A percentile compares a stretch with the other conserved stretches of the same genome.
phyloP scores from a whole-genome alignment of 164 flowering plant genomes.

The Berberis vulgaris region DNA sequence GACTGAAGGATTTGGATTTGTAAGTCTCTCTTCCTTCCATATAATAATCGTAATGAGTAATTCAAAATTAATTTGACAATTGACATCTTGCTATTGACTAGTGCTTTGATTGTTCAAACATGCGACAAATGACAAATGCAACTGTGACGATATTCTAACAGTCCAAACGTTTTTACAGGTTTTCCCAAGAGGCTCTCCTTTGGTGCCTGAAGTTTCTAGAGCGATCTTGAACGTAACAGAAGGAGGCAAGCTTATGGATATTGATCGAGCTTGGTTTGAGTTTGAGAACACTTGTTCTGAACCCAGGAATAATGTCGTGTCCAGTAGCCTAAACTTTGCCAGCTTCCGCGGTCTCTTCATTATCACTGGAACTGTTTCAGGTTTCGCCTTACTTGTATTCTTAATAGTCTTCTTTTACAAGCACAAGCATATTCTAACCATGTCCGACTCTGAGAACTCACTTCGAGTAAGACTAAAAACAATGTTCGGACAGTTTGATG shows the following conservation, averaged over 20 bases:
- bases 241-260: background rate
- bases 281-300: background rate
- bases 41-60: background rate
- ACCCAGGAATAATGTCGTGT: background rate
- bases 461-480: background rate
- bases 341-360: background rate
- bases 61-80: background rate
- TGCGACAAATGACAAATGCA: no score
- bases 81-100: background rate
- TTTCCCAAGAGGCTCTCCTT: conserved; percentile 13
- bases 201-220: conserved; percentile 14
- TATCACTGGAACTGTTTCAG: background rate
- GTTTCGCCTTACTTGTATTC: background rate
- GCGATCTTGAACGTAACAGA: conserved; percentile 13
- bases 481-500: background rate
- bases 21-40: conserved; percentile 5
- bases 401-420: background rate
- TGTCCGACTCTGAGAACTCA: background rate
- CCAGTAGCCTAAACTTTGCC: background rate
- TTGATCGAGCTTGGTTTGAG: conserved; percentile 12
- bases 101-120: no score
- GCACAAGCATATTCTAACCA: background rate
- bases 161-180: background rate
- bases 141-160: no score
- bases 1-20: conserved; percentile 29